phyloP scores from a whole-genome alignment of 805 yeast species.

The Spathaspora boniae region DNA sequence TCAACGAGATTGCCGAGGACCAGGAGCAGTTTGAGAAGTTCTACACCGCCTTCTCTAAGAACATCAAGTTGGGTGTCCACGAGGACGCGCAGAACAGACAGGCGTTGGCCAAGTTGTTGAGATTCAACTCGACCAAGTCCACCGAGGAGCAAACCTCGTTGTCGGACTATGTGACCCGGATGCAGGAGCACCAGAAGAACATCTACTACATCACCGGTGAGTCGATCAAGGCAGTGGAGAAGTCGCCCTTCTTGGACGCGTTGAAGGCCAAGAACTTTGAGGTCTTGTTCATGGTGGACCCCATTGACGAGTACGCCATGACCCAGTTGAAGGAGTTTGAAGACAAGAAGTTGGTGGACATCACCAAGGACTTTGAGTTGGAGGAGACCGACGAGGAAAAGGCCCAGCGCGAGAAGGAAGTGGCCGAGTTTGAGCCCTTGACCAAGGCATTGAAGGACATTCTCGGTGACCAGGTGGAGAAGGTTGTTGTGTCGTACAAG shows the following conservation, averaged over 20 bases:
- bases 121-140: constrained; percentile 96
- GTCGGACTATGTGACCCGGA: constrained; percentile 96
- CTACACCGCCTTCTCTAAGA: constrained; percentile 97
- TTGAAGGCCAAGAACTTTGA: constrained; percentile 98
- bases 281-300: constrained; percentile 96
- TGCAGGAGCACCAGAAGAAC: constrained; percentile 99
- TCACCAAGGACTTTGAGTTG: constrained; percentile 98
- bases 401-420: constrained; percentile 88
- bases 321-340: constrained; percentile 99
- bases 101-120: constrained; percentile 91
- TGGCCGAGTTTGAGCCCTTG: constrained; percentile 86
- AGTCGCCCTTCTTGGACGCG: constrained; percentile 98
- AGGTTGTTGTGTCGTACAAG: constrained; percentile 97
- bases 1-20: constrained; percentile 99
- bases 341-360: constrained; percentile 98
- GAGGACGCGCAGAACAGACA: constrained; percentile 98
- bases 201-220: constrained; percentile 99
- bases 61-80: constrained; percentile 97
- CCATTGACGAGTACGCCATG: constrained; percentile 99
- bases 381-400: constrained; percentile 99
- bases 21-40: constrained; percentile 97
- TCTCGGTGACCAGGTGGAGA: constrained; percentile 98
- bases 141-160: constrained; percentile 91
- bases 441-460: constrained; percentile 95
- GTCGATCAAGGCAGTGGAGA: constrained; percentile 94